phyloP scores from a whole-genome alignment of 306 rosid species.

The Prunus salicina region DNA sequence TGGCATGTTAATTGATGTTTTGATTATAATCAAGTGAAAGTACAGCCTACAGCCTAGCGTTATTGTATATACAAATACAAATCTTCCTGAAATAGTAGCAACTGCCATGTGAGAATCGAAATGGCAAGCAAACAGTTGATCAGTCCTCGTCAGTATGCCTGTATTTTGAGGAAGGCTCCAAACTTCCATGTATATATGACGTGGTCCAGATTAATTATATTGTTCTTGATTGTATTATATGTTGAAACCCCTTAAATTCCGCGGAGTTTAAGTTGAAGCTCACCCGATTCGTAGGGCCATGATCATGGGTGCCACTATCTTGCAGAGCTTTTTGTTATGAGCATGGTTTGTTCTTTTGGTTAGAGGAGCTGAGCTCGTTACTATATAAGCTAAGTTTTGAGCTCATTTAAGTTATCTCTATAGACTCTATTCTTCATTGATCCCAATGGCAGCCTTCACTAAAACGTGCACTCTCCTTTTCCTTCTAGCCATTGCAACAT shows the following conservation, averaged over 20 bases:
- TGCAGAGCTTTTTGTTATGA: background rate
- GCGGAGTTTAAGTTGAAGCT: background rate
- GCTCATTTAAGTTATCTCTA: background rate
- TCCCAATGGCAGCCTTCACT: slow-evolving; percentile 15
- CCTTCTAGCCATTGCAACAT: slow-evolving; percentile 12
- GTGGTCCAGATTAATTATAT: background rate
- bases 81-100: background rate
- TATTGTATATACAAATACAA: background rate
- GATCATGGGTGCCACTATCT: slow-evolving; percentile 8
- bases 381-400: background rate
- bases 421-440: background rate
- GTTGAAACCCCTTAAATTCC: slow-evolving; percentile 2
- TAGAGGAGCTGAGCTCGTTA: too few relatives aligned
- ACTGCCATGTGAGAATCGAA: slow-evolving; percentile 4
- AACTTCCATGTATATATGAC: background rate
- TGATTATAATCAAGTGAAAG: background rate
- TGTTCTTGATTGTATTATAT: background rate
- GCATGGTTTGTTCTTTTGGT: too few relatives aligned
- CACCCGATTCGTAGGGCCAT: background rate
- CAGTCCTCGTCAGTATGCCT: background rate
- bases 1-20: background rate
- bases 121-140: slow-evolving; percentile 1
- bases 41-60: background rate
- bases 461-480: background rate
- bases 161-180: slow-evolving; percentile 6